These are phyloP conservation scores for Diophrys sp. DNA, from an alignment of 73 alveolate species.

Conservation along the genomic window DNA sequence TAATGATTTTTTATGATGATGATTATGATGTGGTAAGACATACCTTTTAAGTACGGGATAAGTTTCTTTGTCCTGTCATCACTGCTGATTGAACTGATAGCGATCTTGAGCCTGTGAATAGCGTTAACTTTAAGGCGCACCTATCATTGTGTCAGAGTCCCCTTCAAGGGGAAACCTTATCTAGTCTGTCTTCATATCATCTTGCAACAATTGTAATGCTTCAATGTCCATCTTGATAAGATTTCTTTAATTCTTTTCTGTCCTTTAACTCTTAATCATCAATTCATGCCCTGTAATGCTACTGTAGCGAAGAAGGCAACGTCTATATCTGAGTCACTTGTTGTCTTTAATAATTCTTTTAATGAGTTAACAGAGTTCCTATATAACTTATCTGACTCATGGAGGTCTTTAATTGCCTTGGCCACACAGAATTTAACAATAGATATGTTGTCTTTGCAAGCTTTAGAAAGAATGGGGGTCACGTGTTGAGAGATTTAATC, in stretches of 20 bases:
- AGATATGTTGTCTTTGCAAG: constrained; percentile 91
- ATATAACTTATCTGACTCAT: constrained; percentile 27
- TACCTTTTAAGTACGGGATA: constrained; percentile 81
- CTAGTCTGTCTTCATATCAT: constrained; percentile 95
- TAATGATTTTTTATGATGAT: too few species aligned
- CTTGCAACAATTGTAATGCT: constrained; percentile 87
- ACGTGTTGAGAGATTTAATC: constrained; percentile 80
- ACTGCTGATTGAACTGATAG: constrained; percentile 74
- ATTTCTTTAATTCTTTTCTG: background rate
- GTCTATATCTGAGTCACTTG: constrained; percentile 79
- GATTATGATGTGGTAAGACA: constrained; percentile 8
- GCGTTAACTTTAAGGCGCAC: constrained; percentile 94
- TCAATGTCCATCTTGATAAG: constrained; percentile 69
- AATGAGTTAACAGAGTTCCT: background rate
- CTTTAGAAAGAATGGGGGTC: constrained; percentile 81
- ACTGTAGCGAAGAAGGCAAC: constrained; percentile 79
- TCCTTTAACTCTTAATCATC: too few species aligned
- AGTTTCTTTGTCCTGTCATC: constrained; percentile 79
- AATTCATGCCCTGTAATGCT: constrained; percentile 22
- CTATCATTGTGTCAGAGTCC: background rate
- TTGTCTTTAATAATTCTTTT: constrained; percentile 38
- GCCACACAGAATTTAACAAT: constrained; percentile 88
- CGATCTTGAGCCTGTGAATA: constrained; percentile 90
- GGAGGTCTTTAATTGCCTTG: constrained; percentile 75
- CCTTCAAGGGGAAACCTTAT: constrained; percentile 22